Base-by-base conservation (phyloP, 805 yeast species). In the Ogataea henricii region DNA sequence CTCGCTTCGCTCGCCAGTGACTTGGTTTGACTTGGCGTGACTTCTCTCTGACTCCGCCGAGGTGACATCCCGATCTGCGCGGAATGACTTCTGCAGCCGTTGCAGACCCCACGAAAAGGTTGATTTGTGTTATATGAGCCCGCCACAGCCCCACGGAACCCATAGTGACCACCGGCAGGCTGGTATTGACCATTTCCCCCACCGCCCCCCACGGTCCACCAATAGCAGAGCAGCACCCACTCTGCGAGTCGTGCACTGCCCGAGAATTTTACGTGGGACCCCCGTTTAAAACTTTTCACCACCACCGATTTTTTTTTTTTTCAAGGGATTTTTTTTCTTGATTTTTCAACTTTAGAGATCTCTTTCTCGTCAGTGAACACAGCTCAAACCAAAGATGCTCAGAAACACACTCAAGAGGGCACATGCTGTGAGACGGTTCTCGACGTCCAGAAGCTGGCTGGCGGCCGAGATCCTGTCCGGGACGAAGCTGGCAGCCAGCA, bases 401-500 rank as follows among this genome's bases (percentile, higher is more conserved):
- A 51, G 48, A 47, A 43, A 44, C 29, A 42, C 49, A 12, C 37
- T 44, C 21, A 47, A 26, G 26, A 23, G 25, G 30, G 36, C 45
- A 14, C 30, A 36, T 18, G 43, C 39, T 4, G 30, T 35, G 20
- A 52, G 51, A 38, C 39, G 38, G n/a, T 59, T 64, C 38, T 52
- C 60, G 32, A 27, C 49, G 9, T 41, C 63, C 2, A 35, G 41
- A 3, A 20, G 39, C 6, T n/a, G 43, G 9, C 51, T 59, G 12
- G 57, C 61, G 13, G 70, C 70, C 2, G 53, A 63, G 45, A 44
- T 65, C 9, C 61, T 79, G 21, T 76, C 82, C 3, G 84, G 84
- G 49, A 73, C 71, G 14, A 64, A 65, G 43, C 59, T 77, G 6
- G 75, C 84, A 13, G 69, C 73, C 52, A 56, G 60, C 37, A 69